Evolutionary conservation across 202 grass and related monocot genomes (phyloP).

Genomic region (Zizania palustris): DNA sequence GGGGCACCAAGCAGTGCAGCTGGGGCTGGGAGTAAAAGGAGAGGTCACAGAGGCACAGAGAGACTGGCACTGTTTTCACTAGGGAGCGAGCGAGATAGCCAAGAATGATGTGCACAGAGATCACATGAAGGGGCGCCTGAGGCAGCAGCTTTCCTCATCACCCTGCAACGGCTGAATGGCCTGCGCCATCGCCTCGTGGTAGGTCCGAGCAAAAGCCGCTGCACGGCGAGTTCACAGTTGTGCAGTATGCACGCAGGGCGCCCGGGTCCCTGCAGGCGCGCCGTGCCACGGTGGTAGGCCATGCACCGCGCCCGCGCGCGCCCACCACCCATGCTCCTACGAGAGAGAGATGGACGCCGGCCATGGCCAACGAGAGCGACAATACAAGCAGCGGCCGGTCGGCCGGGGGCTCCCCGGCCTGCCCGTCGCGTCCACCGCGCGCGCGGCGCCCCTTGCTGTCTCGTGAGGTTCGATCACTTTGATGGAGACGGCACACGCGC

Average conservation of each 20-base stretch:
- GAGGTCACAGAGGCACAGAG: background rate
- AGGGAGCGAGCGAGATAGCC: background rate
- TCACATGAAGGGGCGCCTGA: slow-evolving; percentile 24
- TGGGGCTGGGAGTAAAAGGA: background rate
- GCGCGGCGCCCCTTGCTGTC: background rate
- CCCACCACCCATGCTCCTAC: background rate
- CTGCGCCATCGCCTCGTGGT: slow-evolving; percentile 12
- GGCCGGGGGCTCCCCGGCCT: too few relatives aligned
- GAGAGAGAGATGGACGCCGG: too few relatives aligned
- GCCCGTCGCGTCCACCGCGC: background rate
- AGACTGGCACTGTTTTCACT: background rate
- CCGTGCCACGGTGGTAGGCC: slow-evolving; percentile 28
- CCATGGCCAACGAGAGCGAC: too few relatives aligned
- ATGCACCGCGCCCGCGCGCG: background rate
- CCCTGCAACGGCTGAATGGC: background rate
- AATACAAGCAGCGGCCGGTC: too few relatives aligned
- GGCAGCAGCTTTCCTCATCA: slow-evolving; percentile 21
- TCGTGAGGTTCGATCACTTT: background rate
- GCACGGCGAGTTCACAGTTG: background rate
- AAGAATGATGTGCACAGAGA: slow-evolving; percentile 8
- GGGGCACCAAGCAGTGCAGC: background rate
- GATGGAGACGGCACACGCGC: background rate
- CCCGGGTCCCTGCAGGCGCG: background rate
- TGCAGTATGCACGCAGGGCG: background rate
- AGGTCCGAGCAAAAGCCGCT: slow-evolving; percentile 10